Evolutionary conservation across 495 filamentous ascomycete species (phyloP), one percentile per base, ranked within the genome.

Genomic region (Penicillium ucsense): DNA sequence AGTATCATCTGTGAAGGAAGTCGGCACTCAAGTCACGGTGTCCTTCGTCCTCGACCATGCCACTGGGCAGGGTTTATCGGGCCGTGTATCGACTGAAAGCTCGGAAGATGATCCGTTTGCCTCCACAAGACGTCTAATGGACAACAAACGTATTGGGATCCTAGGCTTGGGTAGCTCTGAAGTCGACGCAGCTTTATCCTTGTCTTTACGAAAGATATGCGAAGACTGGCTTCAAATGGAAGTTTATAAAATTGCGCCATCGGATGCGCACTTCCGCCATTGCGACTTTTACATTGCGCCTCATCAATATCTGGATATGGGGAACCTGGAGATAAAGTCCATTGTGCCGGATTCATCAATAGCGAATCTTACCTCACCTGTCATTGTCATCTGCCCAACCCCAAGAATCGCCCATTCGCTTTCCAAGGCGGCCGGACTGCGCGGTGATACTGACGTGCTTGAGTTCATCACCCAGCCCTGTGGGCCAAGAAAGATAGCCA

Each of bases 11-110:
- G 52, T 52, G 0, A 36, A 47, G 35, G 57, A 49, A 3, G 43
- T 50, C 6, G 82, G 82, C 0, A 85, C 82, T 5, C 71, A 75
- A 35, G 64, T 81, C 5, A 71, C 67, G 0, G 76, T 84, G 20
- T 20, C 20, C 20, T 1, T 55, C 57, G 8, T 56, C 75, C 12
- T 72, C 71, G 0, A 50, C 60, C 3, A 30, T 34, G 10, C 48
- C 39, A 20, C 20, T 20, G 20, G 20, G 20, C 20, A 20, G 20
- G 20, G 20, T 20, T 20, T 20, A 1, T 20, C 20, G 20, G 20
- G 20, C 1, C 1, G 20, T 20, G 20, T 20, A 20, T 20, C 20
- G 20, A 20, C 20, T 20, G 20, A 20, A 20, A 20, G 20, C 20
- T 20, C 20, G 20, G 20, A 20, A 20, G 20, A 20, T 20, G 20